Conservation (phyloP, 169 alveolate genomes). For the Nephromyces sp. region DNA sequence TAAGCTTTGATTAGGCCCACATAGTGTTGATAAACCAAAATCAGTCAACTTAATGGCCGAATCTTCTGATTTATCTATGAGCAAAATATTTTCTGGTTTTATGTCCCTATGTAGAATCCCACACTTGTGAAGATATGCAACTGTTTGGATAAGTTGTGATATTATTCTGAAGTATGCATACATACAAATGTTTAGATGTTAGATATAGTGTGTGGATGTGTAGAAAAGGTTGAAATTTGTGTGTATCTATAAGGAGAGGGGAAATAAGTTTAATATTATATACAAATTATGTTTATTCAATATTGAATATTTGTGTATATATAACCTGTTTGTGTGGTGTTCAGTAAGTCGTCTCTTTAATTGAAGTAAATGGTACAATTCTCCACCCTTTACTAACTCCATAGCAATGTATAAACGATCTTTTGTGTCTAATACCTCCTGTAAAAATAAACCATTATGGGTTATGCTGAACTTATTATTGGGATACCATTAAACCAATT, state of each 20-base stretch:
- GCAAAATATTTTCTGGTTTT: constrained; percentile 90
- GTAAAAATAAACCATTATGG: not conserved
- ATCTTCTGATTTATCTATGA: constrained; percentile 75
- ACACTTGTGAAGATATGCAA: constrained; percentile 84
- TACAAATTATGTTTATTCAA: no score
- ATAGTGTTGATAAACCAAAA: constrained; percentile 82
- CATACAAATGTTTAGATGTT: not conserved
- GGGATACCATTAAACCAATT: no score
- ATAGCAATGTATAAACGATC: constrained; percentile 69
- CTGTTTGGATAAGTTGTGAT: constrained; percentile 79
- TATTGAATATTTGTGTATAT: no score
- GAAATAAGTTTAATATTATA: no score
- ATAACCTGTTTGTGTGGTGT: constrained; percentile 48
- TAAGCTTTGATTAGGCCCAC: constrained; percentile 70
- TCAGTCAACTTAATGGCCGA: constrained; percentile 87
- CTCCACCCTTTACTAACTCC: constrained; percentile 80
- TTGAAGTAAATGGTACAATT: constrained; percentile 59
- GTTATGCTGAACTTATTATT: no score
- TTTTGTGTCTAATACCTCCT: constrained; percentile 65
- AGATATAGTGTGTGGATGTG: not conserved
- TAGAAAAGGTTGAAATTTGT: no score
- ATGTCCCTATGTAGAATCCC: constrained; percentile 89
- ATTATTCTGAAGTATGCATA: constrained; percentile 64
- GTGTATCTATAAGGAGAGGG: no score
- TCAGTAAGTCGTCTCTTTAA: constrained; percentile 54